These are phyloP conservation scores for Xylariales sp. DNA, from an alignment of 2,329 filamentous ascomycete species.

Conservation along the genomic window DNA sequence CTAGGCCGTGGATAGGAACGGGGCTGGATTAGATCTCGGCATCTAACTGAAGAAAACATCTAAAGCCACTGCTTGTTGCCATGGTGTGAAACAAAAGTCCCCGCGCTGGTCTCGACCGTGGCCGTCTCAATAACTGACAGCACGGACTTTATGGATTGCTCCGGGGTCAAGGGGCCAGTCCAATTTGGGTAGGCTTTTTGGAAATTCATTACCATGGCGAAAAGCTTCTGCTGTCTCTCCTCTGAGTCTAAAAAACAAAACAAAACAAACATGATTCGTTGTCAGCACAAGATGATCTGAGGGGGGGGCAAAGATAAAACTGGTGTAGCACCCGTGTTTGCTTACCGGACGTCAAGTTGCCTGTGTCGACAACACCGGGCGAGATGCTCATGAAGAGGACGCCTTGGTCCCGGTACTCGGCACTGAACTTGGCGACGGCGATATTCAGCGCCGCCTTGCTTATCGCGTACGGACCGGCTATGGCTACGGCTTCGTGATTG, in stretches of 20 bases:
- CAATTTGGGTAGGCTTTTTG: slow-evolving; percentile 17
- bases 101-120: slow-evolving; percentile 30
- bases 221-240: slow-evolving; percentile 1
- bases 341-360: background rate
- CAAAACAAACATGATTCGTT: too few relatives aligned
- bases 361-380: slow-evolving; percentile 35
- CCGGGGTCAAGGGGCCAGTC: slow-evolving; percentile 14
- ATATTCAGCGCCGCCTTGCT: slow-evolving; percentile 23
- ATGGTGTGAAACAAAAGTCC: slow-evolving; percentile 48
- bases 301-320: too few relatives aligned
- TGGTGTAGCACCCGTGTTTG: too few relatives aligned
- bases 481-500: slow-evolving; percentile 16
- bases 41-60: too few relatives aligned
- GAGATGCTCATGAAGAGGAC: slow-evolving; percentile 39
- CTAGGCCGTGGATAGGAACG: too few relatives aligned
- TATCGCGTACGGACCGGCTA: slow-evolving; percentile 42
- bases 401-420: slow-evolving; percentile 35
- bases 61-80: slow-evolving; percentile 51
- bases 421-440: slow-evolving; percentile 32
- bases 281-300: too few relatives aligned
- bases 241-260: background rate
- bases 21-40: background rate
- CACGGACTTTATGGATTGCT: slow-evolving; percentile 15
- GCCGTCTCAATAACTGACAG: slow-evolving; percentile 16
- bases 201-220: slow-evolving; percentile 13